Conservation (phyloP, 495 filamentous ascomycete species). For the Penicillium steckii region DNA sequence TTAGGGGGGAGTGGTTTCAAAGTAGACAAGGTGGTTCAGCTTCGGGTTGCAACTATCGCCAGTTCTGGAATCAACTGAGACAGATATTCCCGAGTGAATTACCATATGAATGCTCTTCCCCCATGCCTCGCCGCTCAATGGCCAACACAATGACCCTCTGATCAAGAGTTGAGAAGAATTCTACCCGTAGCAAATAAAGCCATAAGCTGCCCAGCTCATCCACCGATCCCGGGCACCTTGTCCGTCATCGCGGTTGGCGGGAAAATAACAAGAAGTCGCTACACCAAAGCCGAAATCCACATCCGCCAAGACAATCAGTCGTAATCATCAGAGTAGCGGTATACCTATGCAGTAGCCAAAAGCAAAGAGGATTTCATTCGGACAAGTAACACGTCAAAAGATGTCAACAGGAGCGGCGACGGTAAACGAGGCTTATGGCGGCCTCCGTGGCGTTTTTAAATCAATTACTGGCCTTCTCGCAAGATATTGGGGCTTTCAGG, state of each 20-base stretch:
- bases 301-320: slow-evolving; percentile 1
- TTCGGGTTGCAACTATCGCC: not conserved
- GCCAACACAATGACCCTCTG: too few relatives aligned
- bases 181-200: too few relatives aligned
- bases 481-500: not conserved
- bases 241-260: slow-evolving; percentile 4
- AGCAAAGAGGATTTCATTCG: too few relatives aligned
- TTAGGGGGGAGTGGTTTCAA: not conserved
- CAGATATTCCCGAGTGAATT: not conserved
- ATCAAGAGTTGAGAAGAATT: too few relatives aligned
- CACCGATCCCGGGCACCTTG: not conserved
- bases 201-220: not conserved
- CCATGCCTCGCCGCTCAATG: too few relatives aligned
- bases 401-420: not conserved
- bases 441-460: not conserved
- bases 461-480: not conserved
- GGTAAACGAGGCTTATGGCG: not conserved
- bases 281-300: not conserved
- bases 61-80: not conserved
- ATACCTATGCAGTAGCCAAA: too few relatives aligned
- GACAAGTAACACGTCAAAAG: not conserved
- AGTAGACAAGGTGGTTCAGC: not conserved
- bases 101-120: not conserved
- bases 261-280: slow-evolving; percentile 3
- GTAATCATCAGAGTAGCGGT: not conserved